Base-by-base conservation (phyloP, 345 rosid species). In the Streptanthus diversifolius region DNA sequence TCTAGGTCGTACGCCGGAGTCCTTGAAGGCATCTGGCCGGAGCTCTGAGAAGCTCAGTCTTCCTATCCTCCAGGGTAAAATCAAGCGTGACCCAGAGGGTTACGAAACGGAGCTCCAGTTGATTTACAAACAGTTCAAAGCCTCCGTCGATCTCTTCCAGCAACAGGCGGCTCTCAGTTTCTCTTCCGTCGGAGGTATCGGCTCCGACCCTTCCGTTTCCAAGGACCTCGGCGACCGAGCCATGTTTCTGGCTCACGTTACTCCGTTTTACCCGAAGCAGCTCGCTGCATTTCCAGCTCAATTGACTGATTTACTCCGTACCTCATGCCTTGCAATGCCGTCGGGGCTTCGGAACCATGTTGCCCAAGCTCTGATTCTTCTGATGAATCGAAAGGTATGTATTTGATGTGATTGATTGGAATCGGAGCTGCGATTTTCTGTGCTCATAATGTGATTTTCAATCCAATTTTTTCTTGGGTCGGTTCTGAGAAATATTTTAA, bases 1-100 rank as follows among this genome's bases (percentile, higher is more conserved):
- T 56, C 55, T 63, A 47, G 72, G 80, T 40, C 40, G 45, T 22
- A 70, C 84, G 72, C 76, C 85, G 82, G 96, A 84, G 32, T 35
- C 91, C 25, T 60, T 91, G 4, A 77, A 88, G 9, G 95, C 97
- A 3, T 84, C 98, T 6, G 93, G 99, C 30, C 85, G 88, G 77
- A 76, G 83, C 80, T 84, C 96, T 2, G 97, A 88, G 77, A 92
- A 84, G 80, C 59, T 92, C 43, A 90, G 88, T 55, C 89, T 92
- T 0, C 85, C 85, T 10, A 17, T 77, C 6, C 93, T 90, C 44
- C 97, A 87, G 47, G 88, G 90, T 2, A 92, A 92, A 78, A 88
- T 95, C 90, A 92, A 95, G 54, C 64, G 77, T 39, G 99, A 95
- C 66, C 97, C 99, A 0, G 90, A 91, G 24, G 96, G 98, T 17